Percentiles rank a stretch among this genome's conserved stretches.
These are phyloP conservation scores for Petunia secreta DNA, from an alignment of 257 asterid genomes.

Conservation along the genomic window DNA sequence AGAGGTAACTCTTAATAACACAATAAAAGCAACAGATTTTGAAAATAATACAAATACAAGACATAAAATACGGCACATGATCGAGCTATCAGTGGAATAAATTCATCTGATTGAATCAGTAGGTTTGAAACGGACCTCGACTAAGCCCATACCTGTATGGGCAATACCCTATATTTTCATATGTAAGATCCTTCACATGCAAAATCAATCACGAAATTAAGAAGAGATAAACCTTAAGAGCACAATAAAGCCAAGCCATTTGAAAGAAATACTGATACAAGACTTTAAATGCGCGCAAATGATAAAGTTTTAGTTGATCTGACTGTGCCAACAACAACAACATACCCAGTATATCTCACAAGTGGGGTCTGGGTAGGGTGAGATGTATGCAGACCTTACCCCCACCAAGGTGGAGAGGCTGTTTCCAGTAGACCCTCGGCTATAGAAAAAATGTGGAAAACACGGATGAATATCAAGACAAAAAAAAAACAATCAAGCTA, in stretches of 20 bases:
- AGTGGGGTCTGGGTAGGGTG: no score
- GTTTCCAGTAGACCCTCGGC: no score
- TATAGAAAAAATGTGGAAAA: no score
- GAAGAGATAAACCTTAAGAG: conserved; percentile 5
- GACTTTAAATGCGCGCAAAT: not conserved
- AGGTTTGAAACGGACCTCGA: conserved; percentile 5
- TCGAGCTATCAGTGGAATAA: conserved; percentile 9
- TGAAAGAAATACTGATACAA: conserved; percentile 6
- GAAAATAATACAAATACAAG: not conserved
- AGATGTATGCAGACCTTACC: no score
- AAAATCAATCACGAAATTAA: not conserved
- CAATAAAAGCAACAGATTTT: not conserved
- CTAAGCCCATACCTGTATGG: not conserved
- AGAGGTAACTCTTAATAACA: not conserved
- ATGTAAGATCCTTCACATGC: conserved; percentile 6
- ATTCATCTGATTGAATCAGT: not conserved
- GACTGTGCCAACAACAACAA: not conserved
- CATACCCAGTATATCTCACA: no score
- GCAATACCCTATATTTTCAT: conserved; percentile 2
- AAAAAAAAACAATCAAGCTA: no score
- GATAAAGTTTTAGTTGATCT: conserved; percentile 11
- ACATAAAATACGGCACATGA: not conserved
- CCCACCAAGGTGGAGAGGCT: no score
- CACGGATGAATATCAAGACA: no score
- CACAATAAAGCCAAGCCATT: not conserved